phyloP scores from a whole-genome alignment of 805 yeast species.

The Candida sonorensis region DNA sequence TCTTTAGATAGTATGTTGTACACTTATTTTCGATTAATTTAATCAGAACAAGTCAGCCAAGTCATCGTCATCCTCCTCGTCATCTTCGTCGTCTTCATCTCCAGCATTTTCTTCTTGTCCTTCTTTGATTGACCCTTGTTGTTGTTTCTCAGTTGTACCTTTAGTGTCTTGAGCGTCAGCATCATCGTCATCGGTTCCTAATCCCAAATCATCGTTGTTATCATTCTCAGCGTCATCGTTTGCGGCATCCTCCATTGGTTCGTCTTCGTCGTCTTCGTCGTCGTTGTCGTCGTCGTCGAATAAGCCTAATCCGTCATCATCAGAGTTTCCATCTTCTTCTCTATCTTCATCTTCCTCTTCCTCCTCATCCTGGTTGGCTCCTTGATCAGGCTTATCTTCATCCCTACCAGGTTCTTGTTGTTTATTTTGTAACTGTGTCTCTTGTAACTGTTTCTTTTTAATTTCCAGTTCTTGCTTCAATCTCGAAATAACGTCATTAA shows the following conservation, averaged over 20 bases:
- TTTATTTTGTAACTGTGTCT: conserved; percentile 22
- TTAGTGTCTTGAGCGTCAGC: conserved; percentile 20
- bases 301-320: neutral
- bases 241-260: conserved; percentile 10
- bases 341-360: conserved; percentile 58
- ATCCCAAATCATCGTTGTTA: conserved; percentile 16
- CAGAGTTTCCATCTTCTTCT: too few species aligned
- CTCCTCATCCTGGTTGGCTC: conserved; percentile 43
- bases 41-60: conserved; percentile 23
- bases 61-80: conserved; percentile 27
- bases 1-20: too few species aligned
- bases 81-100: conserved; percentile 18
- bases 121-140: conserved; percentile 21
- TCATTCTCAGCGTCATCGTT: conserved; percentile 13
- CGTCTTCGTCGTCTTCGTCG: conserved; percentile 43
- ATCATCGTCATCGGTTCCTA: conserved; percentile 24
- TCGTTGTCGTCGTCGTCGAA: conserved; percentile 64
- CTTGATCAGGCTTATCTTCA: conserved; percentile 56
- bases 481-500: conserved; percentile 71
- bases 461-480: conserved; percentile 76
- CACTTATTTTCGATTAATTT: too few species aligned
- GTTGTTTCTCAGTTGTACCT: conserved; percentile 16
- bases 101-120: conserved; percentile 23
- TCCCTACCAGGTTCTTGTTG: conserved; percentile 40
- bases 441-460: conserved; percentile 57